A percentile compares a stretch with the other conserved stretches of the same genome.
phyloP scores from a whole-genome alignment of 768 basidiomycete species.

The Pulveroboletus sp. region DNA sequence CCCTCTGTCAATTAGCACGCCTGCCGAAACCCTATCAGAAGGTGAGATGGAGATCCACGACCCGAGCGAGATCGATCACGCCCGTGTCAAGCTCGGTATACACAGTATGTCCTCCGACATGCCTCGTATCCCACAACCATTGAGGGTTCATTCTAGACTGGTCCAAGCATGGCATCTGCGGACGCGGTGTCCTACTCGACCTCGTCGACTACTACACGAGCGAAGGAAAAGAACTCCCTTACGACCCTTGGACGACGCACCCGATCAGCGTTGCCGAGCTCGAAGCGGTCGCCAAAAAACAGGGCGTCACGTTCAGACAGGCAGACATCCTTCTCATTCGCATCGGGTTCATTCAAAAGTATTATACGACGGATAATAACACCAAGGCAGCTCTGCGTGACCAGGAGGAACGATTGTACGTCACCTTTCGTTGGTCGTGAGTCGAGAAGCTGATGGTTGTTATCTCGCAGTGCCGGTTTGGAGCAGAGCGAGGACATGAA shows the following conservation, averaged over 20 bases:
- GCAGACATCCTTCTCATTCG: conserved; percentile 63
- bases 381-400: conserved; percentile 42
- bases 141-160: conserved; percentile 46
- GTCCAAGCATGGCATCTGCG: conserved; percentile 69
- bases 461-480: conserved; percentile 67
- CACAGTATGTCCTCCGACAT: conserved; percentile 56
- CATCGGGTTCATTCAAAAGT: conserved; percentile 63
- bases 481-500: conserved; percentile 72
- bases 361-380: conserved; percentile 38
- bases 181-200: conserved; percentile 67
- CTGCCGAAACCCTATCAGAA: conserved; percentile 38
- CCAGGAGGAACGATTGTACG: conserved; percentile 59
- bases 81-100: conserved; percentile 53
- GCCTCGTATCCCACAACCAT: background rate
- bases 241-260: conserved; percentile 62
- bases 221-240: conserved; percentile 42
- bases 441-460: background rate
- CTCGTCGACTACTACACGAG: conserved; percentile 52
- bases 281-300: conserved; percentile 52
- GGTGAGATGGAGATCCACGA: conserved; percentile 49
- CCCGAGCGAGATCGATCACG: conserved; percentile 47
- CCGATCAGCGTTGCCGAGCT: conserved; percentile 52
- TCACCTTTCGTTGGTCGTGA: conserved; percentile 1
- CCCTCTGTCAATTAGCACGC: conserved; percentile 41
- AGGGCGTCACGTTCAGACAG: conserved; percentile 56